These are phyloP conservation scores for Moesziomyces globuligerus DNA, from an alignment of 1,284 basidiomycete genomes.

Conservation along the genomic window DNA sequence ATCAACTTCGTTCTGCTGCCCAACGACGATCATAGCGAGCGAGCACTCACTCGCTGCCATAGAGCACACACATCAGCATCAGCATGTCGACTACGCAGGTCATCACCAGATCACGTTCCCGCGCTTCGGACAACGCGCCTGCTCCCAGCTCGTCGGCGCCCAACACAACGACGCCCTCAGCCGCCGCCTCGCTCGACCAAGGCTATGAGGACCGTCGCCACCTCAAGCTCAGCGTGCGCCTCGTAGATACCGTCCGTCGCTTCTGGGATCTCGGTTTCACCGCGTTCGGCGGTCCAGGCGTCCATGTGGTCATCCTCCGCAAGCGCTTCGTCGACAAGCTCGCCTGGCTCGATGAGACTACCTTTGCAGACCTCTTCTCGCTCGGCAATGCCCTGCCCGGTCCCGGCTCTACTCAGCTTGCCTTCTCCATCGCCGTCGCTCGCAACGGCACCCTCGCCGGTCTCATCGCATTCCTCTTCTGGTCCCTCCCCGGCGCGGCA, in stretches of 20 bases:
- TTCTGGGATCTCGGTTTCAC: constrained; percentile 59
- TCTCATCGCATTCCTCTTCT: constrained; percentile 68
- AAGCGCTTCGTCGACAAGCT: constrained; percentile 54
- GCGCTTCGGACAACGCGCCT: background rate
- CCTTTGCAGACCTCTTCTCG: constrained; percentile 68
- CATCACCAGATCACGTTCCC: constrained; percentile 16
- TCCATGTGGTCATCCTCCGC: constrained; percentile 50
- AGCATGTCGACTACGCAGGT: constrained; percentile 23
- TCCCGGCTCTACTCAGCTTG: constrained; percentile 69
- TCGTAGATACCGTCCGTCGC: constrained; percentile 46
- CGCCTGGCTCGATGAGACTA: constrained; percentile 55
- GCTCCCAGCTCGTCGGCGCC: constrained; percentile 1
- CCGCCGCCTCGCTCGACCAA: constrained; percentile 9
- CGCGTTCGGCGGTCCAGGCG: constrained; percentile 37
- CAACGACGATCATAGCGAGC: too few relatives aligned
- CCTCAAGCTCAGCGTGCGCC: constrained; percentile 31
- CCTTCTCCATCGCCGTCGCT: constrained; percentile 68
- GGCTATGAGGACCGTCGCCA: constrained; percentile 27
- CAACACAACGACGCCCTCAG: background rate
- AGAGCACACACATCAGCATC: too few relatives aligned
- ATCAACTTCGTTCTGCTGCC: too few relatives aligned
- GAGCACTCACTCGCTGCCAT: too few relatives aligned
- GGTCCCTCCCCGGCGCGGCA: constrained; percentile 71
- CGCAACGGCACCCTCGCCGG: constrained; percentile 67
- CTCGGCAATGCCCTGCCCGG: constrained; percentile 70